These are phyloP conservation scores for Lanmaoa pseudosensibilis DNA, from an alignment of 768 basidiomycete species.

Conservation along the genomic window DNA sequence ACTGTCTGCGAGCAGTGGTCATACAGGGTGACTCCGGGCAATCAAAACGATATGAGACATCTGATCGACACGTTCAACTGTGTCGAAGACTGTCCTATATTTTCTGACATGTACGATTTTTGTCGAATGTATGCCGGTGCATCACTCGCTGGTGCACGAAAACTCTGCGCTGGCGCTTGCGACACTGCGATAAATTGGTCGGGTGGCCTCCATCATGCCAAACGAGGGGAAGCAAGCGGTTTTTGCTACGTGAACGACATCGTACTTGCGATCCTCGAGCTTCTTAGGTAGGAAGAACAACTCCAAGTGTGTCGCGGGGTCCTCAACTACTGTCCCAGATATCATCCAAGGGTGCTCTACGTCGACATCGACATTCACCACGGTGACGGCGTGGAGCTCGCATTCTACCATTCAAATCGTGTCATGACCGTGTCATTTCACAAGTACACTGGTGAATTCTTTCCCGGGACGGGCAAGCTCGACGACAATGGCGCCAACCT, in stretches of 20 bases:
- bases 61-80: slow-evolving; percentile 89
- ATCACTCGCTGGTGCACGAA: slow-evolving; percentile 87
- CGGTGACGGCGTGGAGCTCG: slow-evolving; percentile 96
- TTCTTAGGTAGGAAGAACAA: slow-evolving; percentile 61
- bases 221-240: slow-evolving; percentile 95
- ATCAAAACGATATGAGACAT: slow-evolving; percentile 64
- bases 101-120: slow-evolving; percentile 92
- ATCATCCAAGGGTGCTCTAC: slow-evolving; percentile 92
- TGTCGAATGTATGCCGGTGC: slow-evolving; percentile 93
- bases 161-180: slow-evolving; percentile 77
- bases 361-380: slow-evolving; percentile 99
- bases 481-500: slow-evolving; percentile 87
- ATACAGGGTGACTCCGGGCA: slow-evolving; percentile 59
- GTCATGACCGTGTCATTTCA: slow-evolving; percentile 99
- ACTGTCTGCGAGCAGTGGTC: background rate
- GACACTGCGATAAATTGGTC: slow-evolving; percentile 99
- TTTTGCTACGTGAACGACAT: slow-evolving; percentile 99
- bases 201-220: slow-evolving; percentile 96
- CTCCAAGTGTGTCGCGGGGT: background rate
- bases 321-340: slow-evolving; percentile 46
- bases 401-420: slow-evolving; percentile 97
- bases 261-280: slow-evolving; percentile 89
- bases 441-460: slow-evolving; percentile 98
- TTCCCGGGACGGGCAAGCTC: slow-evolving; percentile 94
- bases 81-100: slow-evolving; percentile 96